Conservation (phyloP, 179 eudicot genomes). For the Camellia oleifera region DNA sequence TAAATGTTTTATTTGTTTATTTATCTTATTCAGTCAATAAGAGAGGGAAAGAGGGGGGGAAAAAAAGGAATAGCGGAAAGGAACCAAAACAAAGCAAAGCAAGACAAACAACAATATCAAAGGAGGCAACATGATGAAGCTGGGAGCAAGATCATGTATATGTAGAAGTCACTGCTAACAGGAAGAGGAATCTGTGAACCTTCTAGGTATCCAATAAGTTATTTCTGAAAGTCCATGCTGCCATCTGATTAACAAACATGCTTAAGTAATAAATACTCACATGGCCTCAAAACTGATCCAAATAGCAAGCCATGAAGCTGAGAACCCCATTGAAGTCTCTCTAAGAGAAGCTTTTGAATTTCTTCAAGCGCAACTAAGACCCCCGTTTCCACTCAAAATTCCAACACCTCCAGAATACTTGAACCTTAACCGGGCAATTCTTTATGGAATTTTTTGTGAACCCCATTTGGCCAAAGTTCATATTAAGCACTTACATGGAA, state of each 20-base stretch:
- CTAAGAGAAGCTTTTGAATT: constrained; percentile 56
- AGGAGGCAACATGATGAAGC: not conserved
- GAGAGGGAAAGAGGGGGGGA: not conserved
- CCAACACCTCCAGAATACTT: constrained; percentile 50
- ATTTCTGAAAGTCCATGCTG: constrained; percentile 18
- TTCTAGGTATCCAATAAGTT: not conserved
- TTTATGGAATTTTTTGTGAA: constrained; percentile 67
- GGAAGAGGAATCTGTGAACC: not conserved
- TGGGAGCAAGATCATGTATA: not conserved
- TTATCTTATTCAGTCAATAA: not conserved
- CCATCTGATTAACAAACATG: not conserved
- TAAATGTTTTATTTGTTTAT: not conserved
- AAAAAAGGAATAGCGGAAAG: not conserved
- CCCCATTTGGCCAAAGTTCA: constrained; percentile 44
- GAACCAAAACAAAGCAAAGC: not conserved
- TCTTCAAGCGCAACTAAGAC: constrained; percentile 48
- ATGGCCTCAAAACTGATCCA: constrained; percentile 59
- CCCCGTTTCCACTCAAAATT: constrained; percentile 61
- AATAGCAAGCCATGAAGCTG: constrained; percentile 46
- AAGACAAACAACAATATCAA: not conserved
- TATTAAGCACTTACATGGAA: constrained; percentile 74
- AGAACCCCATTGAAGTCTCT: constrained; percentile 47
- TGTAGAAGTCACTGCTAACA: not conserved
- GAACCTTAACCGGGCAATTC: constrained; percentile 53
- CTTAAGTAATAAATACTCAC: not conserved